A percentile compares a stretch with the other conserved stretches of the same genome.
Evolutionary conservation across 176 grass and related monocot genomes (phyloP).

Genomic region (Rhynchospora breviuscula): DNA sequence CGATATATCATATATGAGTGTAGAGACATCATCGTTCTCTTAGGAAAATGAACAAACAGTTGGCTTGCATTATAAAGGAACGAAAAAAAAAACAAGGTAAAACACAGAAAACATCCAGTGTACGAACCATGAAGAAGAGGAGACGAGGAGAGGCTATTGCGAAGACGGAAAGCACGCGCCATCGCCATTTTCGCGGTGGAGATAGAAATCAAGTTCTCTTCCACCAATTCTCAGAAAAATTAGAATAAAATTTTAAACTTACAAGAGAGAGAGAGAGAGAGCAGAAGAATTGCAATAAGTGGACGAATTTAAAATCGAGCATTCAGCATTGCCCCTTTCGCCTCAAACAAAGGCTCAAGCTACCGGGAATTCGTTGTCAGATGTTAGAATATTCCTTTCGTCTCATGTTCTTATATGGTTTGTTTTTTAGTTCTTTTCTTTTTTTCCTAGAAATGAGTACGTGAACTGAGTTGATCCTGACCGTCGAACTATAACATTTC

Average conservation of each 20-base stretch:
- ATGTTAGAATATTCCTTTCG: background rate
- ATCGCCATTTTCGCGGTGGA: constrained; percentile 8
- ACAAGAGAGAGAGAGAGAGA: background rate
- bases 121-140: background rate
- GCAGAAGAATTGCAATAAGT: background rate
- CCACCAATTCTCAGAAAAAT: background rate
- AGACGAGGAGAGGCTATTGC: background rate
- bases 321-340: constrained; percentile 1
- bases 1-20: background rate
- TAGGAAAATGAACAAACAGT: constrained; percentile 14
- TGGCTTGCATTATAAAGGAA: background rate
- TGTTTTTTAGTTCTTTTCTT: background rate
- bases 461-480: background rate
- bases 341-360: background rate
- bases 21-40: background rate
- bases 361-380: background rate
- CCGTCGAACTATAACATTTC: background rate
- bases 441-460: background rate
- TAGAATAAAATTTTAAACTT: background rate
- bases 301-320: background rate
- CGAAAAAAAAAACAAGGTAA: background rate
- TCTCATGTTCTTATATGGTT: background rate
- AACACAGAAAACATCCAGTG: background rate
- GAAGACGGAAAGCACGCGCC: constrained; percentile 14
- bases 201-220: background rate